These are phyloP conservation scores for Mycena albidolilacea DNA, from an alignment of 768 basidiomycete genomes.

Conservation along the genomic window DNA sequence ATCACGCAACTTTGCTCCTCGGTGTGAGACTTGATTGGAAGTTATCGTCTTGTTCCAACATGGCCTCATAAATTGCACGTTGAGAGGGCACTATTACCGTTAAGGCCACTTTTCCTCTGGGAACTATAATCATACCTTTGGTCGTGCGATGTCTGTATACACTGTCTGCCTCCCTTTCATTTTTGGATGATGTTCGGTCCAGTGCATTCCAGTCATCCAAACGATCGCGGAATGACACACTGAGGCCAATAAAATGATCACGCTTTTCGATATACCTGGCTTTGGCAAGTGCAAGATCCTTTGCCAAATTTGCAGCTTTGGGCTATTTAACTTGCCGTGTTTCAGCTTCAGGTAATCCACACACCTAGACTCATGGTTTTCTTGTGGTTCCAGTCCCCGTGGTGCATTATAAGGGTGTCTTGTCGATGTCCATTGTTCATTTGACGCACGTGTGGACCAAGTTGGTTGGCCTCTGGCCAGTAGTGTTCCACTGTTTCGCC, in stretches of 20 bases:
- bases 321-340: not conserved
- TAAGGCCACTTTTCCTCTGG: too few species aligned
- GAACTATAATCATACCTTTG: not conserved
- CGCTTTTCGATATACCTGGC: conserved; percentile 1
- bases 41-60: too few species aligned
- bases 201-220: not conserved
- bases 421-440: conserved; percentile 43
- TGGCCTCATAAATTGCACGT: not conserved
- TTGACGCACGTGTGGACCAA: conserved; percentile 38
- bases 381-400: conserved; percentile 41
- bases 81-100: not conserved
- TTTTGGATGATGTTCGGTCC: not conserved
- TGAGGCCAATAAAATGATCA: conserved; percentile 4
- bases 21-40: not conserved
- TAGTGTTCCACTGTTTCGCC: too few species aligned
- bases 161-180: too few species aligned
- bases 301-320: not conserved
- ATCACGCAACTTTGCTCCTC: not conserved
- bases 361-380: too few species aligned
- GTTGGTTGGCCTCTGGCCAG: not conserved
- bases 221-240: not conserved
- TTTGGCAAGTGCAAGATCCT: not conserved
- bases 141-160: not conserved
- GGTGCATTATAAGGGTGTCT: conserved; percentile 41
- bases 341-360: too few species aligned